Conservation (phyloP, 1,284 basidiomycete species). For the Rhodotorula sp. region DNA sequence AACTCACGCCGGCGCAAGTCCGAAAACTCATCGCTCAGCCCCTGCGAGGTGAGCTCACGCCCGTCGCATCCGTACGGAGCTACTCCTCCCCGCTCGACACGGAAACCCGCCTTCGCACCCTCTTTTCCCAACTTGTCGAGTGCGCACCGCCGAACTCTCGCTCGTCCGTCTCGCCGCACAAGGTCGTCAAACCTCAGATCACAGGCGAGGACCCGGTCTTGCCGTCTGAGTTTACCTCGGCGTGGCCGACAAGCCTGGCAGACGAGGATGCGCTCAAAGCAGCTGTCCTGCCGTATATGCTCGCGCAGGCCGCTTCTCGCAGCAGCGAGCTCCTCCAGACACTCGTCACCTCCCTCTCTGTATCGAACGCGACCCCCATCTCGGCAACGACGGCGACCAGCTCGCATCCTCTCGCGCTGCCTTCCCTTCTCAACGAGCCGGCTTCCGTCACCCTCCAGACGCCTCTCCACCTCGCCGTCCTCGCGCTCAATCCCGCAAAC, state of each 20-base stretch:
- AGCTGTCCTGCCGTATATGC: conserved; percentile 40
- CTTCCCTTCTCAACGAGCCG: conserved; percentile 41
- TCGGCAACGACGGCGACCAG: not conserved
- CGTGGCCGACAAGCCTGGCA: conserved; percentile 33
- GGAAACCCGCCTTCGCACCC: conserved; percentile 28
- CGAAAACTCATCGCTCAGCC: conserved; percentile 73
- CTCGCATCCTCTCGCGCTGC: conserved; percentile 17
- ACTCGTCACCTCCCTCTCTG: conserved; percentile 26
- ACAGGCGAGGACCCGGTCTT: conserved; percentile 13
- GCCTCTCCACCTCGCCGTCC: conserved; percentile 74
- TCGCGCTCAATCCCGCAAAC: conserved; percentile 63
- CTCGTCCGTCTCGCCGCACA: conserved; percentile 56
- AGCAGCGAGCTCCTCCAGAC: conserved; percentile 28
- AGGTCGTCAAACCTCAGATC: not conserved
- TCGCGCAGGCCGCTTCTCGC: conserved; percentile 40
- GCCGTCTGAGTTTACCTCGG: conserved; percentile 22
- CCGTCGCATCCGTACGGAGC: conserved; percentile 46
- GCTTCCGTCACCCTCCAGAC: conserved; percentile 57
- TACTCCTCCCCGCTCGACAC: conserved; percentile 34
- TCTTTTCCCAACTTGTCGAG: conserved; percentile 50
- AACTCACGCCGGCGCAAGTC: conserved; percentile 66
- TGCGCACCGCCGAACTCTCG: conserved; percentile 57
- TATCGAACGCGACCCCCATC: not conserved
- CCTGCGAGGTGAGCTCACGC: conserved; percentile 81
- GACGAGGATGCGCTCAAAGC: conserved; percentile 37